Evolutionary conservation across 768 basidiomycete genomes (phyloP).

Genomic region (Aureoboletus auriporus): DNA sequence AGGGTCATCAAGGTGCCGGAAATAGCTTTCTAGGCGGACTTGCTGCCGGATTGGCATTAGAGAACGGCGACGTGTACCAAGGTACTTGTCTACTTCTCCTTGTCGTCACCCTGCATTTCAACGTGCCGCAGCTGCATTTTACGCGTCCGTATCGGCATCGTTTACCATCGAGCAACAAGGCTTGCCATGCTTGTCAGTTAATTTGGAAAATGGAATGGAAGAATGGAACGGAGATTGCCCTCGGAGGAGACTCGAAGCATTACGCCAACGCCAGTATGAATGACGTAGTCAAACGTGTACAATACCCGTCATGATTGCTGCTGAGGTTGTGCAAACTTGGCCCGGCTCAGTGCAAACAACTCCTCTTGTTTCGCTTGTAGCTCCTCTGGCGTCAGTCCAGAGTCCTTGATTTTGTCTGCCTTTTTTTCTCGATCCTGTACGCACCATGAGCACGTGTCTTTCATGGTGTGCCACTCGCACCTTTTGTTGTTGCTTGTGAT

Average conservation of each 20-base stretch:
- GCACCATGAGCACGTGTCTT: constrained; percentile 3
- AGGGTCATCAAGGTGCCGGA: constrained; percentile 63
- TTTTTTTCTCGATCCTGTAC: constrained; percentile 86
- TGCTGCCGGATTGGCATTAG: constrained; percentile 61
- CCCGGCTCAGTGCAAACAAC: constrained; percentile 89
- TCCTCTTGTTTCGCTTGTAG: constrained; percentile 83
- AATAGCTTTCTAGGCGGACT: constrained; percentile 87
- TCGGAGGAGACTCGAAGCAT: constrained; percentile 47
- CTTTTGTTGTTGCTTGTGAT: constrained; percentile 95
- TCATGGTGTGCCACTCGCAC: constrained; percentile 37
- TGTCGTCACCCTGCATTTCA: constrained; percentile 11
- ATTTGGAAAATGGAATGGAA: constrained; percentile 25
- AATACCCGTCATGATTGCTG: constrained; percentile 29
- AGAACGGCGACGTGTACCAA: constrained; percentile 56
- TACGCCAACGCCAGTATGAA: constrained; percentile 40
- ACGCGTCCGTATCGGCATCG: constrained; percentile 78
- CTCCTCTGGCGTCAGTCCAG: constrained; percentile 89
- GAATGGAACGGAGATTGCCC: constrained; percentile 76
- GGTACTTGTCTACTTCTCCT: constrained; percentile 41
- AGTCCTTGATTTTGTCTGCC: constrained; percentile 82
- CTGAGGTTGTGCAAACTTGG: constrained; percentile 65
- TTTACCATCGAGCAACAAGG: constrained; percentile 81
- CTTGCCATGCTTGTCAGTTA: constrained; percentile 49
- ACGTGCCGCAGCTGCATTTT: constrained; percentile 51
- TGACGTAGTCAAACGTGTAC: constrained; percentile 28